A percentile compares a stretch with the other conserved stretches of the same genome.
Evolutionary conservation across 768 basidiomycete genomes (phyloP).

Genomic region (Pleurotus sapidus): DNA sequence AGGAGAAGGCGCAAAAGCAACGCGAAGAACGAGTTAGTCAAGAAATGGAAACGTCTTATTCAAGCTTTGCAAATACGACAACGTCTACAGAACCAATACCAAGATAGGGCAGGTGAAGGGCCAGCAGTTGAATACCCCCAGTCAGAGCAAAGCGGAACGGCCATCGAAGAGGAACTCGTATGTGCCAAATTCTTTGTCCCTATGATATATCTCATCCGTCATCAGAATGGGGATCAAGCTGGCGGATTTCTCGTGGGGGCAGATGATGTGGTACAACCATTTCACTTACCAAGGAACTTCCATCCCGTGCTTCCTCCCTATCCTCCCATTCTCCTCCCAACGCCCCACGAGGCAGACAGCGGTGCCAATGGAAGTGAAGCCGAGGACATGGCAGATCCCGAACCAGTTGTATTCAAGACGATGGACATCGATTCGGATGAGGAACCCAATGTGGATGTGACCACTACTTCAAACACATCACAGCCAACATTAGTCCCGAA

Average conservation of each 20-base stretch:
- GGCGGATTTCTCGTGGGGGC: constrained; percentile 68
- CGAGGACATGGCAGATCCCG: constrained; percentile 15
- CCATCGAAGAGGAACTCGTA: neutral
- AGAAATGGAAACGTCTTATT: constrained; percentile 85
- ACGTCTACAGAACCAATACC: constrained; percentile 80
- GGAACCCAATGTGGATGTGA: constrained; percentile 10
- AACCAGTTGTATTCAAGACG: constrained; percentile 24
- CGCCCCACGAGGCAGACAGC: constrained; percentile 10
- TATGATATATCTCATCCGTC: neutral
- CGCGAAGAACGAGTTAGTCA: constrained; percentile 77
- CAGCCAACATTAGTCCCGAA: constrained; percentile 32
- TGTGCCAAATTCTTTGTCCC: neutral
- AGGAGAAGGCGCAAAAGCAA: constrained; percentile 74
- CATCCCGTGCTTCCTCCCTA: constrained; percentile 24
- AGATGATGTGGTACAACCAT: constrained; percentile 72
- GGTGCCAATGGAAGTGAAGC: constrained; percentile 13
- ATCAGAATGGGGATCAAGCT: constrained; percentile 15
- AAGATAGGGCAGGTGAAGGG: constrained; percentile 17
- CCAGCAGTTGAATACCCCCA: constrained; percentile 7
- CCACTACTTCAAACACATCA: too few species aligned
- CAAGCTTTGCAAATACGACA: constrained; percentile 86
- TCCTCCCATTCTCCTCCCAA: constrained; percentile 4
- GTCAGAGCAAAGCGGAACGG: constrained; percentile 8
- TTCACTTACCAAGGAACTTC: constrained; percentile 62
- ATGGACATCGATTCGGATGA: constrained; percentile 33